A percentile compares a stretch with the other conserved stretches of the same genome.
phyloP scores from a whole-genome alignment of 2,329 filamentous ascomycete genomes.

The Colletotrichum shisoi region DNA sequence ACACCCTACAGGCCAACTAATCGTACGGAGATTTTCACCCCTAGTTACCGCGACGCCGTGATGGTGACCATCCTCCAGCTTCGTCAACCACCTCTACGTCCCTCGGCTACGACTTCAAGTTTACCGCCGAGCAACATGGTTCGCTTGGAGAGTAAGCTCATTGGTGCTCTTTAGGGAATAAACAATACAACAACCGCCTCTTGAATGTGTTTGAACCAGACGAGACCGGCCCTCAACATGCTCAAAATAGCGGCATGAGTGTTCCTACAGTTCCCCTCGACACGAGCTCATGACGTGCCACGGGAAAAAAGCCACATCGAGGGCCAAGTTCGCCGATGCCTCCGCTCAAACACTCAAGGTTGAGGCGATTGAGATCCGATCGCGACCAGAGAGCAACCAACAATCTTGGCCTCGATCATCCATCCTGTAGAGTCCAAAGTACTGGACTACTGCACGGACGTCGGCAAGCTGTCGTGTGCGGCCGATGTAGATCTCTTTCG shows the following conservation, averaged over 20 bases:
- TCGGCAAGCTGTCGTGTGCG: too few species aligned
- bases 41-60: background rate
- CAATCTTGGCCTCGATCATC: background rate
- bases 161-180: too few species aligned
- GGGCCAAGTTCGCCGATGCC: background rate
- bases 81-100: background rate
- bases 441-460: background rate
- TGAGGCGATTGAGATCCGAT: background rate
- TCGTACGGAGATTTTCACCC: background rate
- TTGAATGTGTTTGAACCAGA: background rate
- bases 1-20: background rate
- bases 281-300: background rate
- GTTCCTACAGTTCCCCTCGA: too few species aligned
- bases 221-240: background rate
- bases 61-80: background rate
- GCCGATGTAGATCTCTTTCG: background rate
- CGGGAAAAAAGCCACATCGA: background rate
- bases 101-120: background rate
- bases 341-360: background rate
- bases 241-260: background rate
- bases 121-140: background rate
- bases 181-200: too few species aligned
- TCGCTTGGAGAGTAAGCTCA: background rate
- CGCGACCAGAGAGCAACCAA: background rate
- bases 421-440: too few species aligned